A percentile compares a stretch with the other conserved stretches of the same genome.
These are phyloP conservation scores for Penicillium subrubescens DNA, from an alignment of 495 filamentous ascomycete species.

Conservation along the genomic window DNA sequence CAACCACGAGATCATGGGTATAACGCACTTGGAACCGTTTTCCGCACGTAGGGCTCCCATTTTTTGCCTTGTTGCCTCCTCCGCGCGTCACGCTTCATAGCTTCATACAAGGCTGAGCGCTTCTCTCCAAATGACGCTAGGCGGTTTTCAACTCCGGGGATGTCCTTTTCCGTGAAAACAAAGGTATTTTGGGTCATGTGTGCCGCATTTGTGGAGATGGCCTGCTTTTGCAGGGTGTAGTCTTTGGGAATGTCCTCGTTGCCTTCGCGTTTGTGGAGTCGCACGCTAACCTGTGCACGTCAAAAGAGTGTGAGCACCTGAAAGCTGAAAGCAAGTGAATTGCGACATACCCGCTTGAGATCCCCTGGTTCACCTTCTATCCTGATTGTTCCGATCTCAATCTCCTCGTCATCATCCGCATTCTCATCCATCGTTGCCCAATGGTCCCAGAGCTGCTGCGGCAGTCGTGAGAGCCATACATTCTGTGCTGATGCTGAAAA, in stretches of 20 bases:
- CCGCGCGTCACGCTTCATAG: slow-evolving; percentile 47
- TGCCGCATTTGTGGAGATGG: slow-evolving; percentile 46
- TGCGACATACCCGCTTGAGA: slow-evolving; percentile 47
- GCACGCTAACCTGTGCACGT: slow-evolving; percentile 49
- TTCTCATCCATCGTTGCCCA: slow-evolving; percentile 62
- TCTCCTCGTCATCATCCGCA: slow-evolving; percentile 61
- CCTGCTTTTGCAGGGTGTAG: slow-evolving; percentile 72
- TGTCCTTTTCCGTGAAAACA: slow-evolving; percentile 47
- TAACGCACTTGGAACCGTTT: slow-evolving; percentile 76
- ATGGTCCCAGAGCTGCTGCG: slow-evolving; percentile 74
- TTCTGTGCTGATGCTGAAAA: slow-evolving; percentile 61
- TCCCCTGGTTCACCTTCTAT: slow-evolving; percentile 59
- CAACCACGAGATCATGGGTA: not conserved
- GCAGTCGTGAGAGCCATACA: slow-evolving; percentile 76
- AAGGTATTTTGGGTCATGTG: slow-evolving; percentile 70
- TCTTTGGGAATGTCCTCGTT: slow-evolving; percentile 76
- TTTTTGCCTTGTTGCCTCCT: slow-evolving; percentile 59
- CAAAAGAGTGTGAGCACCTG: slow-evolving; percentile 1
- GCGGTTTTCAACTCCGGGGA: slow-evolving; percentile 40
- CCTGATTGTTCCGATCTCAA: slow-evolving; percentile 76
- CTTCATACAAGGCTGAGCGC: slow-evolving; percentile 49
- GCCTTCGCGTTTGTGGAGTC: slow-evolving; percentile 54
- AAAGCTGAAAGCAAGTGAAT: not conserved
- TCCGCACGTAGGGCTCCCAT: slow-evolving; percentile 69
- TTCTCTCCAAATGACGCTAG: slow-evolving; percentile 47